phyloP scores from a whole-genome alignment of 768 basidiomycete species.

The Suillus spraguei region DNA sequence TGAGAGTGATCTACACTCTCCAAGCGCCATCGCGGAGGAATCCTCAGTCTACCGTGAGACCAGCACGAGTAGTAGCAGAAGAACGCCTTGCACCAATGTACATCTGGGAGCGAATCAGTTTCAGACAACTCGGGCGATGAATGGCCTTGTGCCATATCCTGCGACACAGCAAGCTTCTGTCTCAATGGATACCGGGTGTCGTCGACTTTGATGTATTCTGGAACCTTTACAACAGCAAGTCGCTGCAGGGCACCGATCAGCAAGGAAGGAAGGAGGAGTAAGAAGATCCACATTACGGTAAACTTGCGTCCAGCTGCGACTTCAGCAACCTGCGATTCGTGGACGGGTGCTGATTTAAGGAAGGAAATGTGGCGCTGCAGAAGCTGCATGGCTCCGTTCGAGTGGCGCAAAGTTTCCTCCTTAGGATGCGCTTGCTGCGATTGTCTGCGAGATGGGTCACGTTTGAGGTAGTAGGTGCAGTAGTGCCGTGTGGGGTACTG shows the following conservation, averaged over 20 bases:
- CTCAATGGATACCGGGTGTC: not conserved
- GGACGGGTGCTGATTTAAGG: not conserved
- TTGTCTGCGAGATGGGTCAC: not conserved
- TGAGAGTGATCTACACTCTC: not conserved
- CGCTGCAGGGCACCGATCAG: not conserved
- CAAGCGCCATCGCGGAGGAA: slow-evolving; percentile 1
- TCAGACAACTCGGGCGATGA: not conserved
- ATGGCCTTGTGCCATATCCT: not conserved
- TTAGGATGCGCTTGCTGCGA: not conserved
- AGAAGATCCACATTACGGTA: not conserved
- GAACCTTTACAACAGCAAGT: not conserved
- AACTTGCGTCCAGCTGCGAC: not conserved
- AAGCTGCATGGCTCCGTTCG: not conserved
- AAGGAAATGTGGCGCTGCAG: not conserved
- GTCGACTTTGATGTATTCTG: not conserved
- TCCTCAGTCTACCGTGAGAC: not conserved
- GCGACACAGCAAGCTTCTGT: not conserved
- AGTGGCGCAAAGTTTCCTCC: not conserved
- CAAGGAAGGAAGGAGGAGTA: not conserved
- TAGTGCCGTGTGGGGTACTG: not conserved
- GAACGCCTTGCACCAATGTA: slow-evolving; percentile 1
- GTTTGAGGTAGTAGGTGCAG: not conserved
- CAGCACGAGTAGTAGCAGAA: not conserved
- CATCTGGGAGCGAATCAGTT: not conserved
- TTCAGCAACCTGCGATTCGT: not conserved